Evolutionary conservation across 148 eudicot species (phyloP), one percentile per base, ranked within the genome.

Genomic region (Diospyros kaki): DNA sequence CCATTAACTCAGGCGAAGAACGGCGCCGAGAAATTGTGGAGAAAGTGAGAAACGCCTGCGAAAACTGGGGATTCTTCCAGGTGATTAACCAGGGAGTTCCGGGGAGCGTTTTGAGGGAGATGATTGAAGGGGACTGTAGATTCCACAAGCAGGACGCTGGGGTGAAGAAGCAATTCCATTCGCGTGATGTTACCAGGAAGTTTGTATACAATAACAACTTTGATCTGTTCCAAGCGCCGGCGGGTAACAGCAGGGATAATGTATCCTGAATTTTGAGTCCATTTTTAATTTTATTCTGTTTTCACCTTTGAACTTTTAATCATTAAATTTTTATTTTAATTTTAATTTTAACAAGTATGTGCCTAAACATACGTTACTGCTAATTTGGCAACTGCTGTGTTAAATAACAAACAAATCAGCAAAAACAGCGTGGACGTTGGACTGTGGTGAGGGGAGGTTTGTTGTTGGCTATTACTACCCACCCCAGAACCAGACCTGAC

Each of bases 11-110:
- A 28, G 28, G 28, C 28, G 28, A 28, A 28, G 28, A 28, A 28
- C 28, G 28, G 0, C 28, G 28, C 28, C 28, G 28, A 0, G 28
- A 28, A 28, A 28, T 28, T 28, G 28, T 81, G 0, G 73, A 77
- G 8, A 45, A 69, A 58, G 62, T 83, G 4, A 44, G 73, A n/a
- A 60, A 38, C 4, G 87, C 83, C 42, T 76, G 75, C 1, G 79
- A 77, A 28, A 77, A 14, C 2, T 85, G 80, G 83, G 88, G 85
- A 1, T 85, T 85, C 59, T 85, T 85, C 75, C 88, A 85, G 72
- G 79, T 86, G 5, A 65, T 86, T 1, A 83, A 86, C 72, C 92
- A 88, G 39, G 89, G n/a, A n/a, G n/a, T n/a, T n/a, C n/a, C n/a
- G 72, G 55, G 72, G 1, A 62, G 68, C 44, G 67, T 81, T 1